These are phyloP conservation scores for Alnus glutinosa DNA, from an alignment of 306 rosid species.

Conservation along the genomic window DNA sequence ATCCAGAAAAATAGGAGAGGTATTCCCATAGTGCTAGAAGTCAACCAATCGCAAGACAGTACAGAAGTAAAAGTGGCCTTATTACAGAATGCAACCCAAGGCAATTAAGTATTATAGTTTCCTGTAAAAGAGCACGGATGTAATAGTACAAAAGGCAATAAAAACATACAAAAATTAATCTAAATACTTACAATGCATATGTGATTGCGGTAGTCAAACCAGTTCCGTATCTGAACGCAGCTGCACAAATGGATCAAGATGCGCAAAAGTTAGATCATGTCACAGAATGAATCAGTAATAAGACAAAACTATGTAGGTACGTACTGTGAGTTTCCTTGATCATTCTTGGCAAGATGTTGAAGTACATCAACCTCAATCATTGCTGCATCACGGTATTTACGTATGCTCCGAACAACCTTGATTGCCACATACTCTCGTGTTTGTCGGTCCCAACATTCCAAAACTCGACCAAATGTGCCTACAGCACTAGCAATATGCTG, in stretches of 20 bases:
- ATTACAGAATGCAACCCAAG: slow-evolving; percentile 5
- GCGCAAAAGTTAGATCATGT: slow-evolving; percentile 27
- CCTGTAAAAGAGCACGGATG: slow-evolving; percentile 19
- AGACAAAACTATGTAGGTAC: slow-evolving; percentile 17
- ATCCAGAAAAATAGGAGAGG: not conserved
- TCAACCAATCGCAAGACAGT: slow-evolving; percentile 11
- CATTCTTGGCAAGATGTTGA: slow-evolving; percentile 60
- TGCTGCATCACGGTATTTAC: slow-evolving; percentile 89
- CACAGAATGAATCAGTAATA: slow-evolving; percentile 23
- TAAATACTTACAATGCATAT: slow-evolving; percentile 84
- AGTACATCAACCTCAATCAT: slow-evolving; percentile 91
- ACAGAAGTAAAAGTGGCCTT: slow-evolving; percentile 17
- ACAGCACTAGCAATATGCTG: slow-evolving; percentile 98
- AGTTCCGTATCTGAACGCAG: slow-evolving; percentile 75
- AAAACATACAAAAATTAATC: slow-evolving; percentile 8
- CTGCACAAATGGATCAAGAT: slow-evolving; percentile 49
- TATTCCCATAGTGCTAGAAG: not conserved
- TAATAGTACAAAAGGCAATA: slow-evolving; percentile 4
- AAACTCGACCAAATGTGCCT: slow-evolving; percentile 99
- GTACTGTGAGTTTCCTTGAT: slow-evolving; percentile 64
- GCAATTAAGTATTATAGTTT: not conserved
- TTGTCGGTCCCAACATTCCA: slow-evolving; percentile 99
- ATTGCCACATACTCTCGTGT: slow-evolving; percentile 83
- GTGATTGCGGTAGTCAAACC: slow-evolving; percentile 98
- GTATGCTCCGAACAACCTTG: slow-evolving; percentile 86